Base-by-base conservation (phyloP, 768 basidiomycete genomes). In the Boletus rubescentipes region DNA sequence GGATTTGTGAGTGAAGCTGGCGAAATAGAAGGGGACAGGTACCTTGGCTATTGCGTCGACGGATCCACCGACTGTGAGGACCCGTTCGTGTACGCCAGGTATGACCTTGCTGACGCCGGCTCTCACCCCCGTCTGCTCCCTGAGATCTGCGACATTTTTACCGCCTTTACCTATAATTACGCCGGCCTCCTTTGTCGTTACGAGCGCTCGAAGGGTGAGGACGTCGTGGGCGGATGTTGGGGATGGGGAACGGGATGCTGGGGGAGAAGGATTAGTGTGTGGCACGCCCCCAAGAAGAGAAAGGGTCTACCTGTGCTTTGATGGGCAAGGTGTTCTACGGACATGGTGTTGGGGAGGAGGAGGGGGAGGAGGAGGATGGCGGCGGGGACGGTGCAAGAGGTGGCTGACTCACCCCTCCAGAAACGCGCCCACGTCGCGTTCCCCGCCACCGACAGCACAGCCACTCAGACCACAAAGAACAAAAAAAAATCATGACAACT, bases 61-160 rank as follows among this genome's bases (percentile, higher is more conserved):
- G 41, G 89, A 82, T 53, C 97, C 97, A 55, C 85, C 87, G 73
- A 98, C 89, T 64, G 90, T 93, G 70, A 99, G 85, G 69, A 98
- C 94, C 64, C 97, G 89, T 75, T 99, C 97, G 71, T 97, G 94
- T 55, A 99, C 93, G 66, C 97, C 97, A 51, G 87, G 85, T 55
- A 96, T 93, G 79, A 98, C 96, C 73, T 97, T 98, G 82, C 89
- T 94, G 73, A 99, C 97, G 69, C 97, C 97, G 58, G 97, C 95
- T 75, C 93, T 98, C 76, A 97, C 95, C 61, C 91, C 93, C 40
- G 94, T 96, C 66, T 91, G 87, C 61, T 96, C 92, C 58, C 97
- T 84, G 66, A 99, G 83, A 73, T 95, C 92, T 59, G 96, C 96
- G 67, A 99, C 96, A 68, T 98, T 98, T 79, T 93, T 93, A 53